phyloP scores from a whole-genome alignment of 257 asterid species.

The Lavandula angustifolia region DNA sequence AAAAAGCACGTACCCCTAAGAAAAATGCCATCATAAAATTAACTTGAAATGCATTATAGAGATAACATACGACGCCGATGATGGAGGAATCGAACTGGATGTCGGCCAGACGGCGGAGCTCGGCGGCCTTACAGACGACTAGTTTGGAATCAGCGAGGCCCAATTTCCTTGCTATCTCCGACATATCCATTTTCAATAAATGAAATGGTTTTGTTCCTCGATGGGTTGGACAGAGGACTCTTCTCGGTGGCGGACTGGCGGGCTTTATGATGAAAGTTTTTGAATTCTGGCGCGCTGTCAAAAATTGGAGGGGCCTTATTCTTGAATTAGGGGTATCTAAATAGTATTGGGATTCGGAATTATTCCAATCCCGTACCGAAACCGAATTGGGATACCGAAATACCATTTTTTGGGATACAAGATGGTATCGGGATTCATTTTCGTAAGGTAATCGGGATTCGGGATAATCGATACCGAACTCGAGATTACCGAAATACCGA shows the following conservation, averaged over 20 bases:
- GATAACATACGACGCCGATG: constrained; percentile 71
- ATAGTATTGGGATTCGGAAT: too few relatives aligned
- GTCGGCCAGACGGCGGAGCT: constrained; percentile 93
- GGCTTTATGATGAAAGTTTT: constrained; percentile 14
- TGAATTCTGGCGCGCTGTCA: constrained; percentile 48
- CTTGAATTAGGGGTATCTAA: too few relatives aligned
- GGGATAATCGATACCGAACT: too few relatives aligned
- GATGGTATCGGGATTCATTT: too few relatives aligned
- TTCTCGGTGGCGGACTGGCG: neutral
- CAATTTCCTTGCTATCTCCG: constrained; percentile 65
- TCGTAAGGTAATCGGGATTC: too few relatives aligned
- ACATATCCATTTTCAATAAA: constrained; percentile 52
- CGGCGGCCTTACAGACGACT: constrained; percentile 78
- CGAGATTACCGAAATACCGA: too few relatives aligned
- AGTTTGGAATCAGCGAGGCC: constrained; percentile 63
- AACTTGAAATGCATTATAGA: neutral
- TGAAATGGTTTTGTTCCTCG: neutral
- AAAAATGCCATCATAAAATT: neutral
- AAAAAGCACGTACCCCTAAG: neutral
- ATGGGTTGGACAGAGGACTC: neutral
- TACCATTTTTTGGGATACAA: too few relatives aligned
- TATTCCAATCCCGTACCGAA: too few relatives aligned
- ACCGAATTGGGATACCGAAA: too few relatives aligned
- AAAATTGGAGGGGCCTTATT: too few relatives aligned
- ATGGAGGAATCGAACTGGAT: constrained; percentile 81